Conservation (phyloP, 768 basidiomycete genomes). For the Pleurotus ostreatus region DNA sequence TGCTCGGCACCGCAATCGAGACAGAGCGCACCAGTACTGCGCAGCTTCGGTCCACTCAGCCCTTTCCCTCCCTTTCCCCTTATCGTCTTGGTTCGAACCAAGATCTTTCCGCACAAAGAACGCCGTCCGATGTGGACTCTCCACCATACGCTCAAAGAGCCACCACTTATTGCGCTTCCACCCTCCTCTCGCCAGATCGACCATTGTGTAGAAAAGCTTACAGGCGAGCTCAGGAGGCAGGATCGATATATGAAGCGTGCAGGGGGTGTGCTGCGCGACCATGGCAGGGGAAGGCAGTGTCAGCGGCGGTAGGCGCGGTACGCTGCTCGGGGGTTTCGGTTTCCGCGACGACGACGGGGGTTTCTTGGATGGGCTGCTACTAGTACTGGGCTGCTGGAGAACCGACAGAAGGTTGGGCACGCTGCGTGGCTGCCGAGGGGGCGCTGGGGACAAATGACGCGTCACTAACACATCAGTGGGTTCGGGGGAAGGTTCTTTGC, state of each 20-base stretch:
- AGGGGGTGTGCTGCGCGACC: slow-evolving; percentile 68
- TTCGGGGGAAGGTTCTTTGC: background rate
- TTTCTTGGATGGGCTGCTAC: background rate
- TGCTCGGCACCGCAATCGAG: background rate
- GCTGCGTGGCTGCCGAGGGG: slow-evolving; percentile 6
- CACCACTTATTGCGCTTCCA: slow-evolving; percentile 84
- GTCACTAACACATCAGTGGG: background rate
- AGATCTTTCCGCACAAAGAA: slow-evolving; percentile 62
- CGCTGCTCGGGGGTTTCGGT: slow-evolving; percentile 28
- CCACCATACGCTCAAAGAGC: slow-evolving; percentile 77
- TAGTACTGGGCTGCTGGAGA: slow-evolving; percentile 34
- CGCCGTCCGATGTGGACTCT: slow-evolving; percentile 80
- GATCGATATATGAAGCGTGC: slow-evolving; percentile 65
- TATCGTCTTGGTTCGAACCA: slow-evolving; percentile 36
- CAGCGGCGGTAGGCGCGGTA: slow-evolving; percentile 51
- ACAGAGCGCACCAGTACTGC: slow-evolving; percentile 56
- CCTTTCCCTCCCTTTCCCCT: background rate
- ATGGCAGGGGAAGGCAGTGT: slow-evolving; percentile 57
- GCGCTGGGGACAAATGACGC: background rate
- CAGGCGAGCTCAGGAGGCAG: slow-evolving; percentile 76
- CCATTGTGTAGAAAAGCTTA: slow-evolving; percentile 69
- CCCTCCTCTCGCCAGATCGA: slow-evolving; percentile 27
- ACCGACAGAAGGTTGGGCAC: slow-evolving; percentile 49
- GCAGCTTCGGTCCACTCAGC: slow-evolving; percentile 63
- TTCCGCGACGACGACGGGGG: background rate